Base-by-base conservation (phyloP, 2,329 filamentous ascomycete genomes). In the Alternaria panax region DNA sequence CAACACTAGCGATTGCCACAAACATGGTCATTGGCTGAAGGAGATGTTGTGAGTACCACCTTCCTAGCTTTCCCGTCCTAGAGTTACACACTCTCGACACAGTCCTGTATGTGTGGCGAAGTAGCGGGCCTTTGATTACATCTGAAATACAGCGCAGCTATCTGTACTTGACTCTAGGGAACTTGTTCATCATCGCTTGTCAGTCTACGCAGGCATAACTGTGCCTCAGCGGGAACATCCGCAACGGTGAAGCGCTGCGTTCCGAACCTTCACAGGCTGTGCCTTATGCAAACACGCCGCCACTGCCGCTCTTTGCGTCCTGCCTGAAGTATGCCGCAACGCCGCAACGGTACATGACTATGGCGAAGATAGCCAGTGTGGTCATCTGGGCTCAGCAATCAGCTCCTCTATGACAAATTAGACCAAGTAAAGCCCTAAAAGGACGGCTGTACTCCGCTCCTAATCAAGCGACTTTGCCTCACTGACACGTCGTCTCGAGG, bases 181-280 rank as follows among this genome's bases (percentile, higher is more conserved):
- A 18, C 24, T 32, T 7, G 18, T 36, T 5, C 36, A 20, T 27
- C 27, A n/a, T 42, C 36, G 38, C 3, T 16, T 43, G 14, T 43
- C n/a, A 28, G 14, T 41, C 8, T 40, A 47, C 20, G n/a, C 14
- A 30, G 41, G 24, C 20, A 25, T 24, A 36, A 34, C 34, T 38
- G 20, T 47, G 46, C 32, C 57, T 28, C 22, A 25, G 38, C 57
- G 57, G 57, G 57, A 51, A 38, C 40, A 22, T 51, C 57, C 57
- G 57, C 46, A 32, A 27, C 22, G 41, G 34, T 51, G n/a, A 36
- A 38, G 45, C 51, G 38, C 40, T 40, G 57, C 53, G 46, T 45
- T 46, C 46, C 46, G 40, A 41, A 22, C 40, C 46, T 51, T 52
- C 30, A 56, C 25, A 56, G 20, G 41, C 57, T 51, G 52, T 57